Percentiles rank a stretch among this genome's conserved stretches.
Evolutionary conservation across 768 basidiomycete species (phyloP).

Genomic region (Amanita inopinata): DNA sequence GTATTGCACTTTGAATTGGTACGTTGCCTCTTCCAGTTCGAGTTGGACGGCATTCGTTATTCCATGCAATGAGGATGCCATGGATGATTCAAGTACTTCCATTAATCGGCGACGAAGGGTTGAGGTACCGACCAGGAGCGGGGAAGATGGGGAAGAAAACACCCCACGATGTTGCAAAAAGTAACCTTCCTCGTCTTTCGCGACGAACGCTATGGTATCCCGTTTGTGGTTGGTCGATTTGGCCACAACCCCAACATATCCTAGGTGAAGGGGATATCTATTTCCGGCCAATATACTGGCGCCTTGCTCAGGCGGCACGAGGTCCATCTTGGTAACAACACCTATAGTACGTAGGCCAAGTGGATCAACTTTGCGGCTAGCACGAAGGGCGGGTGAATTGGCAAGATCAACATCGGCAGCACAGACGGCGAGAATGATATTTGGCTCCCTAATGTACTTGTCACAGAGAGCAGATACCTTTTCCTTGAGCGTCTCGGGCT

Average conservation of each 20-base stretch:
- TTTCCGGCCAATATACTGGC: slow-evolving; percentile 77
- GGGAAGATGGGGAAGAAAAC: slow-evolving; percentile 48
- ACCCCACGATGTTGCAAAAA: slow-evolving; percentile 54
- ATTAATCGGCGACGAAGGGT: slow-evolving; percentile 85
- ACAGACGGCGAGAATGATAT: slow-evolving; percentile 97
- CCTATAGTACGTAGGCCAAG: slow-evolving; percentile 93
- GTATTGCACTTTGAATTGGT: slow-evolving; percentile 98
- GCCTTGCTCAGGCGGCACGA: slow-evolving; percentile 81
- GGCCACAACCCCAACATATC: slow-evolving; percentile 94
- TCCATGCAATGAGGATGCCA: slow-evolving; percentile 91
- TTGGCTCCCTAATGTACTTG: slow-evolving; percentile 98
- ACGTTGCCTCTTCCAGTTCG: slow-evolving; percentile 92
- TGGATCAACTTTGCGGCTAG: slow-evolving; percentile 90
- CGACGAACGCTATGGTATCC: slow-evolving; percentile 38
- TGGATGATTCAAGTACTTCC: slow-evolving; percentile 96
- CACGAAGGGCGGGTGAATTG: slow-evolving; percentile 91
- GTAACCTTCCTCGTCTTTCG: slow-evolving; percentile 55
- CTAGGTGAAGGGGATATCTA: slow-evolving; percentile 93
- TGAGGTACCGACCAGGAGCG: slow-evolving; percentile 81
- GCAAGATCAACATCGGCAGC: slow-evolving; percentile 98
- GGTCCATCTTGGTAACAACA: slow-evolving; percentile 98
- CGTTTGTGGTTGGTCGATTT: slow-evolving; percentile 45
- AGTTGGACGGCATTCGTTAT: slow-evolving; percentile 97
- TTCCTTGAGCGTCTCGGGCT: slow-evolving; percentile 89
- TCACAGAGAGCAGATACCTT: slow-evolving; percentile 88